Base-by-base conservation (phyloP, 2,329 filamentous ascomycete species). In the Hymenoscyphus repandus region DNA sequence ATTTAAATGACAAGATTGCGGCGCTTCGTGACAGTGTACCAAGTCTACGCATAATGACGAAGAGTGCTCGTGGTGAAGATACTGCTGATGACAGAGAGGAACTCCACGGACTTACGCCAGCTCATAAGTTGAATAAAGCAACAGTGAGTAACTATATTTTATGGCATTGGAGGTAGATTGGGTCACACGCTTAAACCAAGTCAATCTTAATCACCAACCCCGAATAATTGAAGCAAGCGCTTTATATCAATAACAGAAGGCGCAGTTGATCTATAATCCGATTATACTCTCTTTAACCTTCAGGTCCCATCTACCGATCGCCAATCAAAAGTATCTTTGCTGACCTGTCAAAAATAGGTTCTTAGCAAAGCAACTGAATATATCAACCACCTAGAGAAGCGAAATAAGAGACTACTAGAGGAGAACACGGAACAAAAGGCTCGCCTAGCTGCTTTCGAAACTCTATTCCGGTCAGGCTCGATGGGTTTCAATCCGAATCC, bases 71-170 rank as follows among this genome's bases (percentile, higher is more conserved):
- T 51, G 85, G 82, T 36, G 84, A 86, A 62, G 85, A 88, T 56
- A 75, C 83, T 0, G 82, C 80, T 0, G 84, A 85, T 53, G 88
- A 92, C 59, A 82, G 86, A 33, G 88, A 95, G 58, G 88, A 93
- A 51, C 76, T 86, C 13, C 85, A 95, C 61, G 90, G 90, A 46
- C 73, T 93, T 46, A 86, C 90, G 2, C 88, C 90, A 1, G 90
- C 90, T 5, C 91, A 95, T 72, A 97, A 97, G 69, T 75, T 96
- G 27, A 97, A 97, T 74, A 97, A 97, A 69, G 92, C 92, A n/a
- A 96, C 91, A 2, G 90, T 84, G 69, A 64, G 65, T 69, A 20
- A 6, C 11, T 4, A 27, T 27, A 27, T 27, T 27, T 27, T 27
- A 4, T 27, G 22, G 4, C 22, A 27, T 27, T 4, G 22, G 22